A percentile compares a stretch with the other conserved stretches of the same genome.
phyloP scores from a whole-genome alignment of 164 flowering plant species.

The Vitis rupestris region DNA sequence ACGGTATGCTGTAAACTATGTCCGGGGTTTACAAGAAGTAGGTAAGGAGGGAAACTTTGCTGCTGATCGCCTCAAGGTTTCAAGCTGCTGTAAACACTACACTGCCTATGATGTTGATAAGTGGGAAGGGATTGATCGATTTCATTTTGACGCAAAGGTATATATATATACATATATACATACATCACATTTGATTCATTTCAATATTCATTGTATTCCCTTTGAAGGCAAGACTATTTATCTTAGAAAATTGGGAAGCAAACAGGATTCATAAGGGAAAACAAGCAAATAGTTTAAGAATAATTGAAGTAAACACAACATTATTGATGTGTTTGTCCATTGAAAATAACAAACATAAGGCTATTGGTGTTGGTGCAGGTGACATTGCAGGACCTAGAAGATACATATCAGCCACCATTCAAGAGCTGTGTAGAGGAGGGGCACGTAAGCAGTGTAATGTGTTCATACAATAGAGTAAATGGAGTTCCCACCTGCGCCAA shows the following conservation, averaged over 20 bases:
- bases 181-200: too few species aligned
- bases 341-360: not conserved
- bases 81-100: conserved; percentile 75
- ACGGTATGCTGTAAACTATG: conserved; percentile 51
- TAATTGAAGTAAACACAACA: too few species aligned
- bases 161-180: not conserved
- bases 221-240: too few species aligned
- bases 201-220: too few species aligned
- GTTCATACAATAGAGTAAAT: conserved; percentile 69
- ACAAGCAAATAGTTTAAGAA: too few species aligned
- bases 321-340: too few species aligned
- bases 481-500: conserved; percentile 76
- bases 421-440: conserved; percentile 65
- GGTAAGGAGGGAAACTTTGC: conserved; percentile 13
- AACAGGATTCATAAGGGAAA: too few species aligned
- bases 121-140: conserved; percentile 60
- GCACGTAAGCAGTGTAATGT: conserved; percentile 70
- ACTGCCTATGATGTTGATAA: conserved; percentile 73
- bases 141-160: conserved; percentile 65
- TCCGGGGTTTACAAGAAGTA: conserved; percentile 56
- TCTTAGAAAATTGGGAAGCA: too few species aligned
- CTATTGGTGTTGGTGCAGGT: conserved; percentile 42
- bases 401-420: conserved; percentile 66
- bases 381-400: conserved; percentile 59
- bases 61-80: conserved; percentile 42